phyloP scores from a whole-genome alignment of 2,329 filamentous ascomycete species.

The Aspergillus transmontanensis region DNA sequence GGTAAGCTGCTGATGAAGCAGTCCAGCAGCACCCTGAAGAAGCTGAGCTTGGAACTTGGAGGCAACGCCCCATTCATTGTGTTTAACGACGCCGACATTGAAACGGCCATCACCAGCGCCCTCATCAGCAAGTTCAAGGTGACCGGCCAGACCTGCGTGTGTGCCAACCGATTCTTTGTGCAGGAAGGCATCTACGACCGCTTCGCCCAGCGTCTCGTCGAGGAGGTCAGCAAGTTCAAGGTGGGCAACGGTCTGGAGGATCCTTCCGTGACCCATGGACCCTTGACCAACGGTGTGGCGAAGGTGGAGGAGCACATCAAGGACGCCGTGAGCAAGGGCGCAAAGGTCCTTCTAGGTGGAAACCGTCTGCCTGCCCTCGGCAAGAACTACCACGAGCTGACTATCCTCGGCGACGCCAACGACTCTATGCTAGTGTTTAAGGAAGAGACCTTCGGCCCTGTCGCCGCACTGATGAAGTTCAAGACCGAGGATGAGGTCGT shows the following conservation, averaged over 20 bases:
- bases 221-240: constrained; percentile 47
- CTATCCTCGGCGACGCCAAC: constrained; percentile 81
- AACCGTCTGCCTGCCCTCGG: constrained; percentile 71
- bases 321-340: constrained; percentile 76
- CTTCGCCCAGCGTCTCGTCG: constrained; percentile 56
- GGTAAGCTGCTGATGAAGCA: constrained; percentile 83
- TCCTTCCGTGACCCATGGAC: constrained; percentile 44
- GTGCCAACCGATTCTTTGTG: constrained; percentile 59
- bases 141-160: constrained; percentile 92
- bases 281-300: constrained; percentile 68
- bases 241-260: constrained; percentile 42
- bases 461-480: constrained; percentile 84
- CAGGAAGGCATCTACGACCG: constrained; percentile 51
- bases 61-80: constrained; percentile 95
- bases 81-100: constrained; percentile 81
- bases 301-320: constrained; percentile 75
- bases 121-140: constrained; percentile 85
- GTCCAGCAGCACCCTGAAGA: constrained; percentile 77
- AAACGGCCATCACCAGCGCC: constrained; percentile 76
- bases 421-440: constrained; percentile 74
- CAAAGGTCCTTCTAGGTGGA: constrained; percentile 71
- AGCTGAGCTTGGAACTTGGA: constrained; percentile 81
- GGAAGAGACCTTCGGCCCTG: constrained; percentile 92
- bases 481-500: constrained; percentile 84
- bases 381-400: constrained; percentile 81